Evolutionary conservation across 2,329 filamentous ascomycete species (phyloP).

Genomic region (Phyllosticta ampelicida): DNA sequence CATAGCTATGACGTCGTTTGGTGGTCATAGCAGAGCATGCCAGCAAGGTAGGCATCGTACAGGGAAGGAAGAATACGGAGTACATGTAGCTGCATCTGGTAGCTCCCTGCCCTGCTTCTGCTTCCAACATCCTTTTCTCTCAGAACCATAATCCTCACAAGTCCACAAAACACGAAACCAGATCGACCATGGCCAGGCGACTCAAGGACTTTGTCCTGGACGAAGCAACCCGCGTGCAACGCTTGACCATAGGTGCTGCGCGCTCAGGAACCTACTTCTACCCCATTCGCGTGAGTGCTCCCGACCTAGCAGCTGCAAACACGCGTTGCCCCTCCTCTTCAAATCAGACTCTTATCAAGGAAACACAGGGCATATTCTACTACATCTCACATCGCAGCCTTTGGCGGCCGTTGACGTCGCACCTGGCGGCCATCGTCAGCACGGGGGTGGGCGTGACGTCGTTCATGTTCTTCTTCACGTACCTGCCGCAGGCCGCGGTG

Average conservation of each 20-base stretch:
- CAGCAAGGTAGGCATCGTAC: background rate
- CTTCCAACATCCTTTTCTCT: background rate
- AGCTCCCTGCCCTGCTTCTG: background rate
- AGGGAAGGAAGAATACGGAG: no score
- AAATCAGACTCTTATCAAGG: background rate
- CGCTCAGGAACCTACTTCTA: conserved; percentile 75
- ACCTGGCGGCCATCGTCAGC: conserved; percentile 50
- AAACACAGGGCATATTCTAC: conserved; percentile 49
- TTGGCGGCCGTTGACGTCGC: conserved; percentile 48
- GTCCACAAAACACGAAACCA: background rate
- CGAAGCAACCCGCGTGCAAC: conserved; percentile 58
- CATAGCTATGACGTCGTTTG: background rate
- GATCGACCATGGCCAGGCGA: conserved; percentile 32
- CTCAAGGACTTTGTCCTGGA: conserved; percentile 51
- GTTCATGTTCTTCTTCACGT: conserved; percentile 81
- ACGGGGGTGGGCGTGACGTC: conserved; percentile 63
- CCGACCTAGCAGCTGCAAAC: conserved; percentile 31
- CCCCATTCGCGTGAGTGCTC: conserved; percentile 46
- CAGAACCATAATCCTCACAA: background rate
- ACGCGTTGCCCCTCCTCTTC: conserved; percentile 2
- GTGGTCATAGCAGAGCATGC: background rate
- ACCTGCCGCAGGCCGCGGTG: conserved; percentile 72
- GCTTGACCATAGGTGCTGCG: conserved; percentile 56
- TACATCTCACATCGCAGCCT: conserved; percentile 47
- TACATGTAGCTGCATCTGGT: background rate